Base-by-base conservation (phyloP, 805 yeast species). In the Nakazawaea sp. region DNA sequence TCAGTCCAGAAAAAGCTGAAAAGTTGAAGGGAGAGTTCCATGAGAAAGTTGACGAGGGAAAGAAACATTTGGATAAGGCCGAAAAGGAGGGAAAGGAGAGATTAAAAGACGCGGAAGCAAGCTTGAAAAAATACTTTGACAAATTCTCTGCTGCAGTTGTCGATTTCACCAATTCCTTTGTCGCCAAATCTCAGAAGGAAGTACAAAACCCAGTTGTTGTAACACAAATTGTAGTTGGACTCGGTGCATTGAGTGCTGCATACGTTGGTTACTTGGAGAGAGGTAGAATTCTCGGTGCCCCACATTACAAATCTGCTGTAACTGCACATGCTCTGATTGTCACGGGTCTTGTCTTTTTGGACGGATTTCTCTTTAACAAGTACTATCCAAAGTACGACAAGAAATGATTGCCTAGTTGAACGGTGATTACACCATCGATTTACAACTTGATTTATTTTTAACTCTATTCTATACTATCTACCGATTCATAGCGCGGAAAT, bases 151-250 rank as follows among this genome's bases (percentile, higher is more conserved):
- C 43, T 12, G 28, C 30, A 15, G 32, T 38, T 8, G 27, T 15
- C 21, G 18, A 16, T 18, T 38, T 31, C 17, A 42, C 55, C 5
- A 38, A 45, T 17, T 33, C 47, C 12, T 50, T 55, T 13, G 36
- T 47, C 18, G 42, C 38, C 12, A 40, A 45, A 17, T 49, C 61
- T 18, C 30, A 42, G 20, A 53, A 53, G 24, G 82, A 76, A 52
- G 61, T 78, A 45, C 65, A 75, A 49, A 77, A 78, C 60, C 85
- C 85, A 0, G 81, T 72, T 4, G 81, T 78, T 32, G 58, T 71
- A 15, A 55, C 72, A 23, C 82, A 78, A 54, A 56, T 69, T 3
- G 61, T 72, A 13, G 62, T 74, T 30, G 67, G 74, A 21, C 51
- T 67, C 6, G 66, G 72, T 28, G 71, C 72, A 12, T 51, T 68